Percentiles rank a stretch among this genome's conserved stretches.
Evolutionary conservation across 106 monocot genomes (phyloP).

Genomic region (Narthecium ossifragum): DNA sequence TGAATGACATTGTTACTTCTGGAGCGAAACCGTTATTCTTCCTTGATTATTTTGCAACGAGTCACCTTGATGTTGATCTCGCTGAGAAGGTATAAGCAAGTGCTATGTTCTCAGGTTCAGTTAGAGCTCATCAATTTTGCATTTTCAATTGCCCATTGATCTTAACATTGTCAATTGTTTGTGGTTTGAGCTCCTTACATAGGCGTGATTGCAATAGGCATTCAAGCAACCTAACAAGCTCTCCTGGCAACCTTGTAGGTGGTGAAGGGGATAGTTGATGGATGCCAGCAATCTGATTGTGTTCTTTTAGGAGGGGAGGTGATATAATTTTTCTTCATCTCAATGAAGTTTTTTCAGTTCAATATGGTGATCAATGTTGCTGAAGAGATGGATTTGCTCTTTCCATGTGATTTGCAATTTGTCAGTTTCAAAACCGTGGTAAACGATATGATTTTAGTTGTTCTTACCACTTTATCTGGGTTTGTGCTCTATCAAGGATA

Average conservation of each 20-base stretch:
- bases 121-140: neutral
- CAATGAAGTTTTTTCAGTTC: neutral
- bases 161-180: no score
- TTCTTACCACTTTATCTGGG: no score
- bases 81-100: slow-evolving; percentile 66
- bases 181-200: neutral
- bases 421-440: no score
- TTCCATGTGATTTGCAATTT: no score
- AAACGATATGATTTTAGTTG: no score
- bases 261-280: slow-evolving; percentile 90
- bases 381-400: neutral
- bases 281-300: slow-evolving; percentile 91
- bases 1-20: slow-evolving; percentile 96
- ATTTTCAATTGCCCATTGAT: neutral
- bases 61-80: slow-evolving; percentile 90
- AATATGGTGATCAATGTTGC: neutral
- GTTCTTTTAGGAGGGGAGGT: slow-evolving; percentile 94
- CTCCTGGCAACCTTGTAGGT: slow-evolving; percentile 33
- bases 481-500: no score
- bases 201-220: neutral
- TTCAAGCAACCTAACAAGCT: neutral
- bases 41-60: slow-evolving; percentile 91
- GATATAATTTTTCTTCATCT: slow-evolving; percentile 1
- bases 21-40: slow-evolving; percentile 96
- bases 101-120: neutral